These are phyloP conservation scores for Aspergillus uvarum DNA, from an alignment of 2,329 filamentous ascomycete species.

Conservation along the genomic window DNA sequence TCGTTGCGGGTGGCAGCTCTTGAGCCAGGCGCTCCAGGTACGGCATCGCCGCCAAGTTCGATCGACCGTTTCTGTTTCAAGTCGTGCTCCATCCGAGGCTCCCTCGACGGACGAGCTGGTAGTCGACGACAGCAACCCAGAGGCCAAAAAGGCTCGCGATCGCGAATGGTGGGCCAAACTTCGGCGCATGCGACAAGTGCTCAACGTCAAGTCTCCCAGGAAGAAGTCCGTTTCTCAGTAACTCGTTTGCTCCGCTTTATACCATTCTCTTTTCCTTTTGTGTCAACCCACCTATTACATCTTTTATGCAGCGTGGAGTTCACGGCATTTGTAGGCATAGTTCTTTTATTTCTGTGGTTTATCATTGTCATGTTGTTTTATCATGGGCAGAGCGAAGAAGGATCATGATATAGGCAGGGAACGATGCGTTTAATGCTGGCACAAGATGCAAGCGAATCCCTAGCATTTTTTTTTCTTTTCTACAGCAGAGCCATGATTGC, in stretches of 20 bases:
- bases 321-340: constrained; percentile 2
- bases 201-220: constrained; percentile 64
- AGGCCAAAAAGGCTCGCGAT: constrained; percentile 59
- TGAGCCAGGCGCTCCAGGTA: constrained; percentile 44
- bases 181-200: constrained; percentile 68
- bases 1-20: constrained; percentile 48
- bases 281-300: neutral
- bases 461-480: no score
- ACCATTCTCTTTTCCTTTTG: neutral
- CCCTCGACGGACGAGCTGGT: constrained; percentile 20
- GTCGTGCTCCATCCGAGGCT: constrained; percentile 30
- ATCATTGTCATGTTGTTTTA: neutral
- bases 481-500: no score
- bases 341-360: neutral
- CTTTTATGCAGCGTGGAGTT: constrained; percentile 20
- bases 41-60: constrained; percentile 36
- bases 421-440: no score
- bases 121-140: constrained; percentile 41
- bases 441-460: no score
- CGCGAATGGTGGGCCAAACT: constrained; percentile 73
- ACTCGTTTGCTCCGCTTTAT: neutral
- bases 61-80: constrained; percentile 26
- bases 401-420: no score
- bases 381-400: no score
- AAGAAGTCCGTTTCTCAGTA: constrained; percentile 24